These are phyloP conservation scores for Emericellopsis cladophorae DNA, from an alignment of 2,329 filamentous ascomycete species.

Conservation along the genomic window DNA sequence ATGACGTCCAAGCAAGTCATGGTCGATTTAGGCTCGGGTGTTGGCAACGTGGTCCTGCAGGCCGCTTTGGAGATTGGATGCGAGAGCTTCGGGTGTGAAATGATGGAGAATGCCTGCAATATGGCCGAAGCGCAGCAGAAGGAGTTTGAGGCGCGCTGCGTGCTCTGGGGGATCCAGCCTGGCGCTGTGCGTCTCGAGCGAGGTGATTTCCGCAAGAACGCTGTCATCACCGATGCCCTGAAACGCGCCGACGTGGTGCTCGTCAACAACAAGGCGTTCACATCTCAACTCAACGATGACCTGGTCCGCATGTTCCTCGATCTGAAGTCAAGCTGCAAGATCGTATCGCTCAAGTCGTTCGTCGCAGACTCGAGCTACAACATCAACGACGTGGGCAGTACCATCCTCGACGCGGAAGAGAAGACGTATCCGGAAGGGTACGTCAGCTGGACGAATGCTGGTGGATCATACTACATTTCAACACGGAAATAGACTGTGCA, in stretches of 20 bases:
- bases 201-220: conserved; percentile 72
- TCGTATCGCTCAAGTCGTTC: conserved; percentile 88
- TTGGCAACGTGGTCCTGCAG: conserved; percentile 91
- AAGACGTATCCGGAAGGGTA: conserved; percentile 50
- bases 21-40: conserved; percentile 88
- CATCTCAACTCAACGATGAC: conserved; percentile 70
- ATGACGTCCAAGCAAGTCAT: conserved; percentile 80
- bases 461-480: conserved; percentile 80
- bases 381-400: conserved; percentile 65
- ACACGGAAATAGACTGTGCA: conserved; percentile 46
- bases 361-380: conserved; percentile 67
- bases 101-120: conserved; percentile 82
- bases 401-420: conserved; percentile 65
- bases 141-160: conserved; percentile 76
- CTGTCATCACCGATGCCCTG: conserved; percentile 57
- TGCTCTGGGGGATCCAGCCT: conserved; percentile 75
- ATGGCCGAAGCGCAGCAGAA: conserved; percentile 67
- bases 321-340: conserved; percentile 77
- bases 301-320: conserved; percentile 86
- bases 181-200: conserved; percentile 70
- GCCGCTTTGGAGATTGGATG: conserved; percentile 87
- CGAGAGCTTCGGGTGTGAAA: conserved; percentile 92
- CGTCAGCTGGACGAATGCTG: conserved; percentile 84
- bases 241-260: conserved; percentile 87
- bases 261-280: conserved; percentile 97